Evolutionary conservation across 2,329 filamentous ascomycete genomes (phyloP), one percentile per base, ranked within the genome.

Genomic region (Penicillium thymicola): DNA sequence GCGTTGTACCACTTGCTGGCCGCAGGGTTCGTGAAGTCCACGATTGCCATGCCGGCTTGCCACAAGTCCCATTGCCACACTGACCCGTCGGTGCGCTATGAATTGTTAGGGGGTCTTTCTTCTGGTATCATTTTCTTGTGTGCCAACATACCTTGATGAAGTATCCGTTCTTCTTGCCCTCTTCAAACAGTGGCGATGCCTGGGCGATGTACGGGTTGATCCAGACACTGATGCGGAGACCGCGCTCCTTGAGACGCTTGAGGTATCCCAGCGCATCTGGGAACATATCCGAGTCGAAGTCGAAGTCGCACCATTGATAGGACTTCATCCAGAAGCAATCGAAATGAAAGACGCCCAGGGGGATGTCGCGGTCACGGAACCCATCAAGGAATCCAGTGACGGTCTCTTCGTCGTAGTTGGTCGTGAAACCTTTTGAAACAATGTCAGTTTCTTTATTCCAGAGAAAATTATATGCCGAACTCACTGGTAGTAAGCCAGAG

Each of bases 241-340:
- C 84, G 0, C 79, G 81, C 21, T 82, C 79, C 64, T 89, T 89
- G 57, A 90, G 76, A 2, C 86, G 81, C 8, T 78, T 69, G 58
- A 90, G 84, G 65, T 87, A 86, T 0, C 80, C 83, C 49, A 80
- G 79, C 1, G 88, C 85, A 60, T 90, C 86, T 0, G 87, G 86
- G 72, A 90, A 90, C 63, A 82, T 82, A 45, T 86, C 82, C 1
- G 80, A 75, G 65, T 88, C 86, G 74, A 89, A 90, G 49, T 85
- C 80, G 61, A 90, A 90, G 70, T 90, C 87, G 57, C 86, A 89
- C 88, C 87, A 90, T 54, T 85, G 84, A 68, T 89, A 90, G 2
- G 84, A 85, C 59, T 86, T 85, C 79, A 90, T 85, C 87, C 87
- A 90, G 79, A 89, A 90, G 71, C 85, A 89, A 69, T 90, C 88